These are phyloP conservation scores for Eucalyptus caleyi DNA, from an alignment of 345 rosid genomes.

Conservation along the genomic window DNA sequence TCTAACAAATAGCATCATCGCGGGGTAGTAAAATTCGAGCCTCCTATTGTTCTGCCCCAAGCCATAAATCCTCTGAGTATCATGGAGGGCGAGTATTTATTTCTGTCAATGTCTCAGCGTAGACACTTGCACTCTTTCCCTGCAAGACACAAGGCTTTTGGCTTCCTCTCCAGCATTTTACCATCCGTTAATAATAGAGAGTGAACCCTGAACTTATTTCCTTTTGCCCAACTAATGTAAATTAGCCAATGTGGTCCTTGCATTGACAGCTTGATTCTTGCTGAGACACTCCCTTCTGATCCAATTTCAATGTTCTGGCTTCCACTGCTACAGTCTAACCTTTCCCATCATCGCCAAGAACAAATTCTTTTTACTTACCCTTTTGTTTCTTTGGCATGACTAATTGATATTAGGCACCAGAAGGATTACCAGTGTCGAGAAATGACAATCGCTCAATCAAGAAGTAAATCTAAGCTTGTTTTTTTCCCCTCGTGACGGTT, in stretches of 20 bases:
- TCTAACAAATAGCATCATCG: background rate
- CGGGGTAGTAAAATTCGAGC: background rate
- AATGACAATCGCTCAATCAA: background rate
- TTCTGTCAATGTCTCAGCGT: background rate
- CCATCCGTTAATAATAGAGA: background rate
- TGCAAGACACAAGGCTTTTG: background rate
- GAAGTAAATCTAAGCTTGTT: background rate
- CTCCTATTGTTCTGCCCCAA: background rate
- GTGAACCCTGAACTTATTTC: background rate
- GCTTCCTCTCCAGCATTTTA: background rate
- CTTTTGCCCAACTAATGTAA: background rate
- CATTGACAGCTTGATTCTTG: background rate
- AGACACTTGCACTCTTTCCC: background rate
- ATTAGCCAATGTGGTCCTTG: background rate
- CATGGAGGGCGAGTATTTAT: background rate
- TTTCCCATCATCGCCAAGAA: background rate
- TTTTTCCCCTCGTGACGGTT: background rate
- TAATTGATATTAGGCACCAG: background rate
- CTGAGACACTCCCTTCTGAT: background rate
- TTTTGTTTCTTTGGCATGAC: background rate
- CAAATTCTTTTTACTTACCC: background rate
- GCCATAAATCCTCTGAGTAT: background rate
- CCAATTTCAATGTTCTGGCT: background rate
- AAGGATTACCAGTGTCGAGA: background rate
- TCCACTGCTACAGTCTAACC: background rate